Base-by-base conservation (phyloP, 306 rosid genomes). In the Trichosanthes cucumerina region DNA sequence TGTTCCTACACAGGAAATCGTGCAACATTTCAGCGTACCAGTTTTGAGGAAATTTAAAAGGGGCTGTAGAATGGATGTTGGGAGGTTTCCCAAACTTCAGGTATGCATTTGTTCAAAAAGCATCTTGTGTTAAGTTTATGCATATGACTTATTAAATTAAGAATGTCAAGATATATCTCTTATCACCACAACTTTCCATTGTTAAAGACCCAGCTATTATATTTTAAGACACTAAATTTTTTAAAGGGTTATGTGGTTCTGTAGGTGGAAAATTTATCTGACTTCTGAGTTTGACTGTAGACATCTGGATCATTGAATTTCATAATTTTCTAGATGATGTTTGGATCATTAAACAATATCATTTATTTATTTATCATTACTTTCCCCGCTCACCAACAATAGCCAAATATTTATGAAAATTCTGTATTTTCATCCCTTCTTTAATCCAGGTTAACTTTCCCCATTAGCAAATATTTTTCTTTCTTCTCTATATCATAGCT, bases 91-190 rank as follows among this genome's bases (percentile, higher is more conserved):
- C 3, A 81, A 68, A 31, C 59, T 68, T 77, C 84, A 77, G 84
- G 84, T 81, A 81, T 79, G 75, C 21, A 78, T 59, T 77, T 76
- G 75, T 62, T 74, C 49, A 46, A 34, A 46, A 21, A 80, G 60
- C 31, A 57, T 47, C n/a, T 12, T 18, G n/a, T 66, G 13, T 39
- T 39, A 0, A 36, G 50, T n/a, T 66, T 41, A 39, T 38, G 39
- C 10, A 13, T 36, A 13, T 15, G n/a, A 34, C 41, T 38, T 1
- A 15, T 14, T 16, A 33, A 16, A 14, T 41, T 49, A 5, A 38
- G 41, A 14, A 4, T 9, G 23, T 24, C 4, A 56, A 10, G 38
- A 10, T 14, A 18, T 50, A 56, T 63, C 8, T 26, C 38, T 5
- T 7, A 14, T 36, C 19, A 28, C 46, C 13, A 66, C 10, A 66